phyloP scores from a whole-genome alignment of 805 yeast genomes.

The Candida caryicola region DNA sequence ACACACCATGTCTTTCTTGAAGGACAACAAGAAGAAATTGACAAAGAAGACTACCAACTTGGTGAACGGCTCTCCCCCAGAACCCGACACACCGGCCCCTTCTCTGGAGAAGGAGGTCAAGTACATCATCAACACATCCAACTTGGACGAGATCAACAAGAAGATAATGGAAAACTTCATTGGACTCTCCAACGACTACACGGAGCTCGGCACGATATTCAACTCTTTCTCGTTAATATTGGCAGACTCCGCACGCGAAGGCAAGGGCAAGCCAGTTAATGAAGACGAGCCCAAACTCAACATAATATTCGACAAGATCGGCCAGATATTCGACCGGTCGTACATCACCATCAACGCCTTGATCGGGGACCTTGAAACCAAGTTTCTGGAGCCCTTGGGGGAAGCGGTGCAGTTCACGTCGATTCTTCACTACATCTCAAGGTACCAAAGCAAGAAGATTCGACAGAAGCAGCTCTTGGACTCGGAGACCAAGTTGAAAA shows the following conservation, averaged over 20 bases:
- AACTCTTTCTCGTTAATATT: conserved; percentile 53
- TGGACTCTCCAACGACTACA: conserved; percentile 60
- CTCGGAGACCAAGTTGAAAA: conserved; percentile 30
- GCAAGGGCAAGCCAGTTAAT: conserved; percentile 17
- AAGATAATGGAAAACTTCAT: conserved; percentile 52
- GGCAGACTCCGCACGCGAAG: conserved; percentile 25
- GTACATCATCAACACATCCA: conserved; percentile 30
- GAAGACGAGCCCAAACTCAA: conserved; percentile 28
- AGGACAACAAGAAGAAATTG: conserved; percentile 25
- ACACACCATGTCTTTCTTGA: conserved; percentile 32
- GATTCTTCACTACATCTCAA: conserved; percentile 55
- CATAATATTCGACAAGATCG: conserved; percentile 65
- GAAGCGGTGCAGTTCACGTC: conserved; percentile 67
- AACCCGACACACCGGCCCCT: neutral
- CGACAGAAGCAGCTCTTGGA: conserved; percentile 33
- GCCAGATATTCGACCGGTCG: conserved; percentile 78
- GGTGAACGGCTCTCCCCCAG: conserved; percentile 4
- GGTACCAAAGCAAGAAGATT: conserved; percentile 49
- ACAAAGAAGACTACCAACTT: conserved; percentile 22
- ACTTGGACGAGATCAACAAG: conserved; percentile 57
- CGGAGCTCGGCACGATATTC: conserved; percentile 66
- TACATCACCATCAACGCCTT: conserved; percentile 51
- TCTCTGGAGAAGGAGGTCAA: neutral
- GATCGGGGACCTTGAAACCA: conserved; percentile 51
- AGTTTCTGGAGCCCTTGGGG: conserved; percentile 65